Percentiles rank a stretch among this genome's conserved stretches.
phyloP scores from a whole-genome alignment of 441 rosid genomes.

The Biscutella laevigata region DNA sequence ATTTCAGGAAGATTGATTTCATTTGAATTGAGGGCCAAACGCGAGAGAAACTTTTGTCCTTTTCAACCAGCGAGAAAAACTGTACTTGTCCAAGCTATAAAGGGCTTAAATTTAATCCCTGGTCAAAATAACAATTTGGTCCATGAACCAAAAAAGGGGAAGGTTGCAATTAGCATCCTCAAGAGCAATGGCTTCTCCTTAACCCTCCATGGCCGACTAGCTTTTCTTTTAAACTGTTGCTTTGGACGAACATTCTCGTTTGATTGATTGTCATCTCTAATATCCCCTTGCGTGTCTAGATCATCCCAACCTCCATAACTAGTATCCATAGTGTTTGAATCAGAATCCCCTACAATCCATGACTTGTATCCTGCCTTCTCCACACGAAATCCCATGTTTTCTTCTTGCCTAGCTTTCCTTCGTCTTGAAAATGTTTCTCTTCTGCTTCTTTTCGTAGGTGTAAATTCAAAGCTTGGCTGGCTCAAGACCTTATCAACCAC shows the following conservation, averaged over 20 bases:
- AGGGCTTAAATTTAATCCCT: background rate
- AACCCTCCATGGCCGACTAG: conserved; percentile 45
- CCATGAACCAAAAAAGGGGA: conserved; percentile 69
- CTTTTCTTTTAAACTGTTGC: conserved; percentile 28
- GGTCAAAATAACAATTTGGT: conserved; percentile 45
- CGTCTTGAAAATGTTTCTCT: conserved; percentile 37
- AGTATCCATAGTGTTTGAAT: conserved; percentile 17
- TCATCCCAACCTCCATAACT: conserved; percentile 87
- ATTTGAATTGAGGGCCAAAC: background rate
- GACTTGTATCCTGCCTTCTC: conserved; percentile 47
- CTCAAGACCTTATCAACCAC: conserved; percentile 52
- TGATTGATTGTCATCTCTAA: conserved; percentile 9
- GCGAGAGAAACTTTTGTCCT: conserved; percentile 1
- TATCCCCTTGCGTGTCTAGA: conserved; percentile 34
- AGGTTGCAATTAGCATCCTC: conserved; percentile 57
- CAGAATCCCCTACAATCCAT: conserved; percentile 41
- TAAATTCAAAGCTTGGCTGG: conserved; percentile 15
- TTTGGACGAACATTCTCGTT: conserved; percentile 18
- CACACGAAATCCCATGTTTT: conserved; percentile 7
- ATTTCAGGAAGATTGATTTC: background rate
- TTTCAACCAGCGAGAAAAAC: background rate
- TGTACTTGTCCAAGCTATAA: conserved; percentile 1
- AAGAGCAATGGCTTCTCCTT: conserved; percentile 53
- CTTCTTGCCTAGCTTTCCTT: conserved; percentile 24
- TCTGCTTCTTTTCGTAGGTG: conserved; percentile 32